Conservation (phyloP, 345 rosid species). For the Lenwebbia sp. region DNA sequence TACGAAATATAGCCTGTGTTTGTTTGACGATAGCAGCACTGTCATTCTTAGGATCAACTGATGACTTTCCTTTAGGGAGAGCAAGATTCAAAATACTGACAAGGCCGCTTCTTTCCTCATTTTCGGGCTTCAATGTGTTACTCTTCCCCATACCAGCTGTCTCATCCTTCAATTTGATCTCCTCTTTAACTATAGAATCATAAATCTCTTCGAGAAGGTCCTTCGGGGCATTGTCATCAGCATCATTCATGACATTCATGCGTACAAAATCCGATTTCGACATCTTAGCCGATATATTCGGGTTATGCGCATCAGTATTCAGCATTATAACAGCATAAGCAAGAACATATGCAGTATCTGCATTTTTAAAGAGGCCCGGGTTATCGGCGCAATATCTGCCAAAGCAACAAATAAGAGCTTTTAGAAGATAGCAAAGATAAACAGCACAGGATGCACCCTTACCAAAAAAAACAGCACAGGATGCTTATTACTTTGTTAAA, state of each 20-base stretch:
- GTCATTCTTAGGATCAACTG: conserved; percentile 68
- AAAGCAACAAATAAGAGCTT: neutral
- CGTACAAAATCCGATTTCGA: conserved; percentile 85
- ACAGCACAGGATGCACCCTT: neutral
- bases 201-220: conserved; percentile 86
- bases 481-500: neutral
- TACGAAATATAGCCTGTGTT: conserved; percentile 87
- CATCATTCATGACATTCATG: conserved; percentile 69
- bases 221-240: conserved; percentile 72
- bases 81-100: conserved; percentile 83
- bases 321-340: conserved; percentile 98
- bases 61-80: conserved; percentile 64
- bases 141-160: conserved; percentile 38
- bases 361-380: conserved; percentile 90
- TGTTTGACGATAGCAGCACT: conserved; percentile 81
- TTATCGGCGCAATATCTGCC: conserved; percentile 94
- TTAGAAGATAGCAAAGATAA: neutral
- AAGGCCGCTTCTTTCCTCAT: conserved; percentile 88
- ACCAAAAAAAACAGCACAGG: neutral
- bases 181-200: conserved; percentile 91
- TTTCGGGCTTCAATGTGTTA: conserved; percentile 61
- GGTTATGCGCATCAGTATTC: conserved; percentile 96
- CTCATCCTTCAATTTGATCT: conserved; percentile 91
- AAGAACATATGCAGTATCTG: conserved; percentile 99
- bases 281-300: conserved; percentile 97